Base-by-base conservation (phyloP, 1,284 basidiomycete species). In the Apiotrichum sp. region DNA sequence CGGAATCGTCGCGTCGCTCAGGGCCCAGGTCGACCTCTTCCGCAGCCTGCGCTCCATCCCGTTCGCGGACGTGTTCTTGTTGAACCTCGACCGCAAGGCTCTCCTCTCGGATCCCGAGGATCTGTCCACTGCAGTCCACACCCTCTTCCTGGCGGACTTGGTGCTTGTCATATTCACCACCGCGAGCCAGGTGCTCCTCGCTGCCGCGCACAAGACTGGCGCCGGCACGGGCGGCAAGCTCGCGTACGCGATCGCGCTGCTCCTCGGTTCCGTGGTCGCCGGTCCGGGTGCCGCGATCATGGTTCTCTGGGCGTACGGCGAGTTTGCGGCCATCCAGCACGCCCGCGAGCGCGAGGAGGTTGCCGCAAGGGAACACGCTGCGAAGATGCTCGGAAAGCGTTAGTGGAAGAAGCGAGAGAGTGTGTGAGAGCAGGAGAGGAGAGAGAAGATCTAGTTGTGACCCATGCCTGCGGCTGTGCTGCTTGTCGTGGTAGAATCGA, bases 231-330 rank as follows among this genome's bases (percentile, higher is more conserved):
- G 39, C 14, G 42, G 43, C 31, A 47, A 39, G 43, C 11, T 35
- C n/a, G 8, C 14, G 10, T 50, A 53, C 40, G 40, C 35, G 8
- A 1, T 50, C 32, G 16, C 31, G 9, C 43, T 57, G 8, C 31
- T 55, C 22, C 36, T 22, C 4, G 43, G 16, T 4, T 35, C 50
- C 1, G 41, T 31, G 11, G 11, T 55, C 11, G 38, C 48, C 33
- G 59, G 59, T 6, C 59, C 59, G 13, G 59, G 59, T 13, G 56
- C 53, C 8, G 45, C 44, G 29, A 50, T 57, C 40, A 55, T 55
- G 43, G 13, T 8, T 32, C 29, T 61, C 33, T 61, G 59, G 59
- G 53, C 59, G 34, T 50, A 55, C 36, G 40, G 47, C 47, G 59
- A 61, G 47, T 7, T 57, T 4, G 44, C n/a, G 5, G 50, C 57